These are phyloP conservation scores for Microthyrium microscopicum DNA, from an alignment of 2,329 filamentous ascomycete species.

Conservation along the genomic window DNA sequence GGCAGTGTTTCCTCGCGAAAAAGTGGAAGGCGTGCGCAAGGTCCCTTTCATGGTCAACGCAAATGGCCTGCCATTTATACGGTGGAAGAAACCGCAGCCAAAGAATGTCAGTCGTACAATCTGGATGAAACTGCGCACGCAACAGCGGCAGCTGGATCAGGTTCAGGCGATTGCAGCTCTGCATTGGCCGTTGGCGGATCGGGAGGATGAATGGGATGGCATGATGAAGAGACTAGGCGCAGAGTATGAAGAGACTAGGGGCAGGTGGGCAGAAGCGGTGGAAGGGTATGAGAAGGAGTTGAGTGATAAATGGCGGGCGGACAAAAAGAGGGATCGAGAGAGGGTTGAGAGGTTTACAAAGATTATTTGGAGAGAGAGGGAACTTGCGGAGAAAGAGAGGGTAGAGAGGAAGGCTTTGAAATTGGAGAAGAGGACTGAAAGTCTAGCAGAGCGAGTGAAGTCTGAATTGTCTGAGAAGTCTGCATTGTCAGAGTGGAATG, in stretches of 20 bases:
- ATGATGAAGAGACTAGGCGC: constrained; percentile 15
- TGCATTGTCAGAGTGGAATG: neutral
- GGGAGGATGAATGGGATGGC: constrained; percentile 34
- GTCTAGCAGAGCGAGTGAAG: neutral
- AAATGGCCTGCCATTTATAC: constrained; percentile 45
- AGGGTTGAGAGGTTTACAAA: constrained; percentile 19
- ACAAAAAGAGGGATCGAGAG: constrained; percentile 16
- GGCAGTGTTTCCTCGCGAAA: constrained; percentile 30
- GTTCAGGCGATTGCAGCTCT: constrained; percentile 26
- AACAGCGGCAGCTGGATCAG: constrained; percentile 25
- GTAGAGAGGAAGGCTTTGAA: neutral
- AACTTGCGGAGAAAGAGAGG: constrained; percentile 23
- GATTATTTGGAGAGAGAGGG: constrained; percentile 32
- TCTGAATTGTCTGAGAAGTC: neutral
- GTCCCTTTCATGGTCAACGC: constrained; percentile 43
- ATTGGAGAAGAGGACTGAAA: neutral
- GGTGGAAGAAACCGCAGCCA: constrained; percentile 50
- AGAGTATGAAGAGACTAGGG: constrained; percentile 6
- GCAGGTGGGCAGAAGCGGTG: constrained; percentile 15
- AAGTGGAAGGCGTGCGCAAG: constrained; percentile 35
- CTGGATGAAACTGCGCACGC: constrained; percentile 30
- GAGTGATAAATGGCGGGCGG: constrained; percentile 10
- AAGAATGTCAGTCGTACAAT: constrained; percentile 40
- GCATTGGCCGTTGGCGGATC: constrained; percentile 19
- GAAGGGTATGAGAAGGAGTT: constrained; percentile 9